phyloP scores from a whole-genome alignment of 306 rosid species.

The Delonix regia region DNA sequence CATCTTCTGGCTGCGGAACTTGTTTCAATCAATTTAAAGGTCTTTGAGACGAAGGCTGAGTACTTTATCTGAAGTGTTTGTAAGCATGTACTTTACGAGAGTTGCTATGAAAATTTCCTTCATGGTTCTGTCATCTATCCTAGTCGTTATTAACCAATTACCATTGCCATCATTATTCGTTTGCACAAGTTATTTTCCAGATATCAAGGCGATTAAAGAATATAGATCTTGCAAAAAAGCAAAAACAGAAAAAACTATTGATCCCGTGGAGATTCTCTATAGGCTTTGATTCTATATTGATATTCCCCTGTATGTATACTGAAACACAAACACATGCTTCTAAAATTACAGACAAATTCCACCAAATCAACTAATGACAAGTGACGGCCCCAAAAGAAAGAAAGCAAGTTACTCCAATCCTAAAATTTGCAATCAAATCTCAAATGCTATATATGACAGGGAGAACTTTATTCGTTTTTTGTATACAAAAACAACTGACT shows the following conservation, averaged over 20 bases:
- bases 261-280: background rate
- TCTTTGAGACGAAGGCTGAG: background rate
- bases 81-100: background rate
- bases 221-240: background rate
- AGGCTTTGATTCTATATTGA: background rate
- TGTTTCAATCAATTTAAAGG: background rate
- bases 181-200: background rate
- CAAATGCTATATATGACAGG: background rate
- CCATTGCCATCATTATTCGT: background rate
- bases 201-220: background rate
- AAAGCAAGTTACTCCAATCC: background rate
- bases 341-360: background rate
- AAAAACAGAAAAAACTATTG: background rate
- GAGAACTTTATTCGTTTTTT: slow-evolving; percentile 19
- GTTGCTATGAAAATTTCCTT: background rate
- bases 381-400: background rate
- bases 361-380: slow-evolving; percentile 27
- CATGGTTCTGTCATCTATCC: background rate
- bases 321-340: slow-evolving; percentile 1
- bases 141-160: background rate
- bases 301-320: background rate
- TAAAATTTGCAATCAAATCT: slow-evolving; percentile 5
- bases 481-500: slow-evolving; percentile 19
- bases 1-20: background rate
- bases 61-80: background rate